Evolutionary conservation across 257 asterid genomes (phyloP), one percentile per base, ranked within the genome.

Genomic region (Nicotiana attenuata): DNA sequence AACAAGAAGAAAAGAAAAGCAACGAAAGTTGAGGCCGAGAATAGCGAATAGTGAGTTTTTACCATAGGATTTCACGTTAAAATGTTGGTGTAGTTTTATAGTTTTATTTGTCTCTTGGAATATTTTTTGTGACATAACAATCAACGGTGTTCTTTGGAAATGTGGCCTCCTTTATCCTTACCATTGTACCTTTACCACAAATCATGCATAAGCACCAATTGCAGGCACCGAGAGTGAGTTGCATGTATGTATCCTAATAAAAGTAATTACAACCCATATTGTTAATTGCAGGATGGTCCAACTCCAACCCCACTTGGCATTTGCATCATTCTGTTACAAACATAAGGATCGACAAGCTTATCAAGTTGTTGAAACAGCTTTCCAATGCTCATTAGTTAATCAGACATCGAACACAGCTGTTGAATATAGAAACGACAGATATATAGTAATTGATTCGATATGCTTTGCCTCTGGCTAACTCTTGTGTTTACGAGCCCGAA

Each of bases 241-340:
- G 61, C 61, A n/a, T n/a, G n/a, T n/a, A 55, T 53, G n/a, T 3
- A 53, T 53, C 59, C 59, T 50, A 15, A 3, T 5, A 19, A 17
- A 56, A 56, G 24, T 65, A 47, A 65, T 65, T 16, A 31, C 17
- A 17, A 11, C 7, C 75, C 24, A 65, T 65, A 22, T 65, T 29
- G 14, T 76, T 29, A 57, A 9, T 77, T 81, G 85, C 95, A 92
- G 97, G 93, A 92, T 67, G 98, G 97, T 82, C 82, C 91, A 80
- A 95, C 56, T 11, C 93, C 45, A 35, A 35, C 9, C 17, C 87
- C 97, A 41, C 88, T 90, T 19, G 93, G 89, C 38, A 87, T 93
- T 17, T 95, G 97, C 87, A 91, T 95, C 52, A 90, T 83, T 90
- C 89, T 76, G 92, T 97, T 81, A 87, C 85, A 85, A 91, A 93